Evolutionary conservation across 805 yeast species (phyloP), one percentile per base, ranked within the genome.

Genomic region (Scheffersomyces spartinae): DNA sequence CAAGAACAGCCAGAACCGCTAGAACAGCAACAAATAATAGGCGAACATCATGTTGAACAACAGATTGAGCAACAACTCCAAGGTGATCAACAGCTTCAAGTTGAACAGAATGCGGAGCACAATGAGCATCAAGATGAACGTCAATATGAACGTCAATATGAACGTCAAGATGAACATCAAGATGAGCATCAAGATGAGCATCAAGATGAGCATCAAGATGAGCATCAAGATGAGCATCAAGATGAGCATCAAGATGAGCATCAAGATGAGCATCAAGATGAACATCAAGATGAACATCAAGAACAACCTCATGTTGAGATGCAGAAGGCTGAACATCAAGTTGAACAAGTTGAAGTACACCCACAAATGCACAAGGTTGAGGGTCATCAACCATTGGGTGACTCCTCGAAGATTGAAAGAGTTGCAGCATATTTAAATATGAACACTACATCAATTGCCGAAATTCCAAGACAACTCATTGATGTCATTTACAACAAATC

Each of bases 381-480:
- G n/a, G n/a, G n/a, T n/a, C n/a, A n/a, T n/a, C n/a, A n/a, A n/a
- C n/a, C n/a, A n/a, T n/a, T n/a, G n/a, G n/a, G n/a, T n/a, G n/a
- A n/a, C n/a, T n/a, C n/a, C n/a, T n/a, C n/a, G n/a, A n/a, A n/a
- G 4, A 13, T 35, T 4, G 34, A 38, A 5, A 36, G 43, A 2
- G 40, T 47, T 1, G 43, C 58, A 1, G 35, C 47, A 7, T 57
- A 43, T 25, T 34, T 57, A 9, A 41, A 42, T 4, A 32, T n/a
- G n/a, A n/a, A n/a, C n/a, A n/a, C n/a, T n/a, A n/a, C n/a, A n/a
- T n/a, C n/a, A n/a, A n/a, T n/a, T n/a, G n/a, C n/a, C n/a, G n/a
- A n/a, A n/a, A n/a, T n/a, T n/a, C n/a, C n/a, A n/a, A n/a, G n/a
- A n/a, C n/a, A n/a, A n/a, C 16, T 50, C 3, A 9, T 55, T 1